Percentiles rank a stretch among this genome's conserved stretches.
Evolutionary conservation across 495 filamentous ascomycete species (phyloP).

Genomic region (Daldinia grandis): DNA sequence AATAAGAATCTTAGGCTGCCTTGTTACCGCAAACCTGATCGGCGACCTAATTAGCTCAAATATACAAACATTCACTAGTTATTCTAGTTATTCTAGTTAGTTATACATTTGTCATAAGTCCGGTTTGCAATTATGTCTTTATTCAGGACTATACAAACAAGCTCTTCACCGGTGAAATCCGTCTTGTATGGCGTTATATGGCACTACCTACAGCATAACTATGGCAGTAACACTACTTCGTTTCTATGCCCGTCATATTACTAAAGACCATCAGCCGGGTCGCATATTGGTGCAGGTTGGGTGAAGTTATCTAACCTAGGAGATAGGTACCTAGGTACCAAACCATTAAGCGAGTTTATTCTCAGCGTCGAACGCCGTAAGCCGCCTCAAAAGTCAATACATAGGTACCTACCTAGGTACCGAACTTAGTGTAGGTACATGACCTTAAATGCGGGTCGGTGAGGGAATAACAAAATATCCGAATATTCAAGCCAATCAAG

Average conservation of each 20-base stretch:
- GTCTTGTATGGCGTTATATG: conserved; percentile 13
- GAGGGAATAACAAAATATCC: conserved; percentile 23
- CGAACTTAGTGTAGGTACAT: too few species aligned
- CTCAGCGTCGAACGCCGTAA: conserved; percentile 1
- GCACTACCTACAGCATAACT: not conserved
- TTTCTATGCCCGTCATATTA: not conserved
- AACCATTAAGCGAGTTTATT: not conserved
- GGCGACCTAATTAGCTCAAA: conserved; percentile 39
- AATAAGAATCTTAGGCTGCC: conserved; percentile 34
- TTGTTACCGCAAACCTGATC: conserved; percentile 34
- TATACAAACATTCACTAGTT: conserved; percentile 15
- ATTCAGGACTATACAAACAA: not conserved
- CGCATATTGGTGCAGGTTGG: not conserved
- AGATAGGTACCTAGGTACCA: not conserved
- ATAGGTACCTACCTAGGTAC: too few species aligned
- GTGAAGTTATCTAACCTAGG: too few species aligned
- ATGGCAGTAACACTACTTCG: not conserved
- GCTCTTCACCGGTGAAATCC: conserved; percentile 31
- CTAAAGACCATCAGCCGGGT: not conserved
- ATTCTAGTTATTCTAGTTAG: not conserved
- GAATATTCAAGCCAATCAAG: conserved; percentile 1
- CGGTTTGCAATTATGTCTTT: not conserved
- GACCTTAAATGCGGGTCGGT: too few species aligned
- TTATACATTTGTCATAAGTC: conserved; percentile 16
- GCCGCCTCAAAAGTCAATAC: conserved; percentile 4